A percentile compares a stretch with the other conserved stretches of the same genome.
These are phyloP conservation scores for Xylariaceae sp. DNA, from an alignment of 2,329 filamentous ascomycete species.

Conservation along the genomic window DNA sequence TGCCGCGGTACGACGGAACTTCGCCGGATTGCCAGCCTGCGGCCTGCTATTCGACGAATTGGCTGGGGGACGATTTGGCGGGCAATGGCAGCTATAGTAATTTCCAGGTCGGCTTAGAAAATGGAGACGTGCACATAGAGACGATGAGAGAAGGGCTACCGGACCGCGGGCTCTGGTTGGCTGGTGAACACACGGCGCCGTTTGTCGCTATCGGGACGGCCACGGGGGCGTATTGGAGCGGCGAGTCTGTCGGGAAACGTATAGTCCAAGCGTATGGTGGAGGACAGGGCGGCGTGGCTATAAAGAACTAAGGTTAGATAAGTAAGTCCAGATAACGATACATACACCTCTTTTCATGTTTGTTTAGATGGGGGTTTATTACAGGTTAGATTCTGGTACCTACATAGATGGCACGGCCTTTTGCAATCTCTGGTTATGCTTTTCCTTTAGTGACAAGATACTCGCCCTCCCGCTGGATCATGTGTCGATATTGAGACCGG, in stretches of 20 bases:
- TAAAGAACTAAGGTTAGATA: slow-evolving; percentile 10
- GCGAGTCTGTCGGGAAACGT: slow-evolving; percentile 67
- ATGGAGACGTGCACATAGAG: slow-evolving; percentile 67
- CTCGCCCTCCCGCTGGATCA: no score
- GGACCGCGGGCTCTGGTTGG: slow-evolving; percentile 71
- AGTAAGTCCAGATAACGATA: no score
- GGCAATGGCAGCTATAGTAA: slow-evolving; percentile 81
- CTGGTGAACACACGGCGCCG: slow-evolving; percentile 84
- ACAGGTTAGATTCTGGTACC: not conserved
- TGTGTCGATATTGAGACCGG: no score
- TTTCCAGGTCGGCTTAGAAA: slow-evolving; percentile 69
- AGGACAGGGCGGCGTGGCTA: slow-evolving; percentile 15
- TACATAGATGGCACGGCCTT: no score
- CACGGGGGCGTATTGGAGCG: slow-evolving; percentile 89
- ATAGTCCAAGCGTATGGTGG: slow-evolving; percentile 51
- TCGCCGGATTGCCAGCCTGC: slow-evolving; percentile 56
- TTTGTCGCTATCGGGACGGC: slow-evolving; percentile 85
- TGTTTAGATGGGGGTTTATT: not conserved
- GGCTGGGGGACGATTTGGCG: slow-evolving; percentile 72
- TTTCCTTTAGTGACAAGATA: no score
- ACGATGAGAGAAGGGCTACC: slow-evolving; percentile 57
- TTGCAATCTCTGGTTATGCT: no score
- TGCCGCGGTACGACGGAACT: slow-evolving; percentile 59
- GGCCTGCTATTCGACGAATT: slow-evolving; percentile 64
- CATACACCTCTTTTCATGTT: not conserved